These are phyloP conservation scores for Solanum lignicaule DNA, from an alignment of 257 asterid genomes.

Conservation along the genomic window DNA sequence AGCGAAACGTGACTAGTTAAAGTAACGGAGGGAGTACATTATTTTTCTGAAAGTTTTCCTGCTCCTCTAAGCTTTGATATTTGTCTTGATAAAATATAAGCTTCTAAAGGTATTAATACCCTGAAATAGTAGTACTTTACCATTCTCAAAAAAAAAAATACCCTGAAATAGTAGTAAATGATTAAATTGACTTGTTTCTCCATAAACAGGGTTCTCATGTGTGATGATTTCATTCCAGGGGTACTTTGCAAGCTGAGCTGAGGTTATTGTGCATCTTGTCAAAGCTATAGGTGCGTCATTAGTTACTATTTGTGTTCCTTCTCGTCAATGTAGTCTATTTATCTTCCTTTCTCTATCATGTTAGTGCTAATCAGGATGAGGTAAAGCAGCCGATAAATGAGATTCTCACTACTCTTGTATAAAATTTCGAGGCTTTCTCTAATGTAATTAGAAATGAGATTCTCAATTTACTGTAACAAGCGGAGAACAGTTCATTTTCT, in stretches of 20 bases:
- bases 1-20: neutral
- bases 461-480: neutral
- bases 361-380: neutral
- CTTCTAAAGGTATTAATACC: neutral
- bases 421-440: neutral
- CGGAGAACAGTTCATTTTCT: neutral
- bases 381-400: neutral
- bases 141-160: no score
- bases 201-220: slow-evolving; percentile 49
- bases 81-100: neutral
- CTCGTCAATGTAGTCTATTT: neutral
- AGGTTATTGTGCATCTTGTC: slow-evolving; percentile 53
- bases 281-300: slow-evolving; percentile 73
- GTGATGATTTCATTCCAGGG: slow-evolving; percentile 49
- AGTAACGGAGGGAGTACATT: neutral
- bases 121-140: neutral
- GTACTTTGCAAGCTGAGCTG: slow-evolving; percentile 47
- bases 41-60: neutral
- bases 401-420: neutral
- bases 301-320: neutral
- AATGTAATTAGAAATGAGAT: neutral
- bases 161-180: neutral
- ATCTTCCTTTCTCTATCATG: neutral
- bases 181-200: neutral
- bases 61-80: neutral